Percentiles rank a stretch among this genome's conserved stretches.
Evolutionary conservation across 441 rosid genomes (phyloP).

Genomic region (Bocquillonia castaneifolia): DNA sequence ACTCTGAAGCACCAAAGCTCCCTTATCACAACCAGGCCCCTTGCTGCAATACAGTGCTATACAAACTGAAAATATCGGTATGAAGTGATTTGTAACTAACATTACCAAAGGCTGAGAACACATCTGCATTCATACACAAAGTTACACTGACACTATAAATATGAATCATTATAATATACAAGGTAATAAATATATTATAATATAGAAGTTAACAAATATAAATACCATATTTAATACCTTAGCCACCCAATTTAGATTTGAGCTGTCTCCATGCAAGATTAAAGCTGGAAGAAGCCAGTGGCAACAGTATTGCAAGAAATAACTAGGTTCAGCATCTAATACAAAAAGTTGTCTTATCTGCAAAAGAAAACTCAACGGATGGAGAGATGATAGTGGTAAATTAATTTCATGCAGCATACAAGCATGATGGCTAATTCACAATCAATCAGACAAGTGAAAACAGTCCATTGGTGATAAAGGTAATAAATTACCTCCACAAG

Average conservation of each 20-base stretch:
- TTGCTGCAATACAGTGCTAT: constrained; percentile 76
- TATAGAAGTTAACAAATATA: background rate
- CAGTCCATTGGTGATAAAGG: constrained; percentile 8
- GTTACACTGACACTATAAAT: constrained; percentile 18
- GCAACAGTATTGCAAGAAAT: constrained; percentile 81
- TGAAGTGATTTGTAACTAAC: constrained; percentile 72
- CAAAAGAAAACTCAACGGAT: constrained; percentile 26
- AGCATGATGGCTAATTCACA: background rate
- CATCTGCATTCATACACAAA: constrained; percentile 50
- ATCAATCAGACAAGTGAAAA: constrained; percentile 3
- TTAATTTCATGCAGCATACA: background rate
- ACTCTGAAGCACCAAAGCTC: constrained; percentile 67
- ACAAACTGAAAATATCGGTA: constrained; percentile 82
- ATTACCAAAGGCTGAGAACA: constrained; percentile 56
- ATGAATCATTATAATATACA: background rate
- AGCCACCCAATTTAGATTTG: constrained; percentile 72
- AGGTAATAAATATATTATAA: background rate
- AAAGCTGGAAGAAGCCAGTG: constrained; percentile 96
- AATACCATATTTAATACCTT: constrained; percentile 38
- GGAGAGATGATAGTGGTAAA: background rate
- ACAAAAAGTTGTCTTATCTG: constrained; percentile 72
- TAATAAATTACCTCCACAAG: constrained; percentile 72
- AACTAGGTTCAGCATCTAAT: constrained; percentile 61
- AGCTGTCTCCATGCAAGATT: constrained; percentile 53
- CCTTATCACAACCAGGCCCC: constrained; percentile 53